Base-by-base conservation (phyloP, 768 basidiomycete species). In the Mycena vitilis region DNA sequence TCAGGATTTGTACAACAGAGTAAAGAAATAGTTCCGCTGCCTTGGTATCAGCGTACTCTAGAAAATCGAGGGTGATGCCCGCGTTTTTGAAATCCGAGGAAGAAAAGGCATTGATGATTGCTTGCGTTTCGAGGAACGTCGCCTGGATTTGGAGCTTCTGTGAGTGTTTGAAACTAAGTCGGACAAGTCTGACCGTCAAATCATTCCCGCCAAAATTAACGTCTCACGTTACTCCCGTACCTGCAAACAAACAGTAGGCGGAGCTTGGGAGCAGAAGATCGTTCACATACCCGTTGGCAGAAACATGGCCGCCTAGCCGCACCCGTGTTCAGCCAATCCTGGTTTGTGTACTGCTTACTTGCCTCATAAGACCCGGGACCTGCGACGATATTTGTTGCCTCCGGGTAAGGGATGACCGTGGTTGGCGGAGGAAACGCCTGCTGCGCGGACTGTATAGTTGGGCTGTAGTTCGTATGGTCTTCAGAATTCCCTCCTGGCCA, bases 181-280 rank as follows among this genome's bases (percentile, higher is more conserved):
- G 20, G 25, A 18, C 20, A 11, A 12, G 25, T 25, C 15, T 34
- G 20, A 69, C 68, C 66, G 86, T 88, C 59, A 88, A 36, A 69
- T 88, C 88, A 49, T 81, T 75, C 63, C 78, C 75, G 7, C 88
- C 89, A n/a, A 91, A 78, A 75, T 92, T 91, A 54, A 91, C 79
- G 16, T 89, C 90, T 88, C 89, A 92, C 16, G 81, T 87, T 69
- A 91, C 87, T 57, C 83, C 85, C 11, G 89, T 89, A 30, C 85
- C 89, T 89, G 63, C 53, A 47, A 69, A 25, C n/a, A n/a, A 44
- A 47, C 38, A 45, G 36, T 42, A 30, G 49, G 34, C 44, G 22
- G 45, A 44, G n/a, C n/a, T n/a, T 49, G 20, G 37, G 58, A 51
- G 38, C 23, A 36, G 34, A 18, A 54, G 23, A 11, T 11, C 34